Conservation (phyloP, 2,329 filamentous ascomycete genomes). For the Sarocladium oryzae region DNA sequence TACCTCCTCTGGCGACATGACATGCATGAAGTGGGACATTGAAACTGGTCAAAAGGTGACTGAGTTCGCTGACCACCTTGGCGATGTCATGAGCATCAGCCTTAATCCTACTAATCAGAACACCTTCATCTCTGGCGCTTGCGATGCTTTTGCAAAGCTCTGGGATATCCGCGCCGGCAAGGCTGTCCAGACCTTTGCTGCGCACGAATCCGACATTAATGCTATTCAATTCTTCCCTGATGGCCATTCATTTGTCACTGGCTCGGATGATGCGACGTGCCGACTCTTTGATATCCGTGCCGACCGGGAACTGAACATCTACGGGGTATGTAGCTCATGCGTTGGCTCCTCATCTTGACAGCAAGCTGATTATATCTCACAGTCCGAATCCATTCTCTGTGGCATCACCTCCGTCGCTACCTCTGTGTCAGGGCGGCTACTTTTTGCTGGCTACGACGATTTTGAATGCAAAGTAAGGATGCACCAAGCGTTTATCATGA, state of each 20-base stretch:
- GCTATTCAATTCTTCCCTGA: conserved; percentile 99
- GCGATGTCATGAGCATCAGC: conserved; percentile 99
- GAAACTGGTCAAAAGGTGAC: conserved; percentile 96
- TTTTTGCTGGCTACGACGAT: conserved; percentile 97
- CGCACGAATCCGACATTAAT: conserved; percentile 98
- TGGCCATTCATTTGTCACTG: conserved; percentile 95
- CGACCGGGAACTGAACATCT: conserved; percentile 69
- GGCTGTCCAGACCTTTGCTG: conserved; percentile 96
- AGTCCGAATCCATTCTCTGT: conserved; percentile 96
- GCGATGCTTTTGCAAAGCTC: conserved; percentile 95
- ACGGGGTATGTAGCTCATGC: conserved; percentile 47
- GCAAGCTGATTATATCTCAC: conserved; percentile 10
- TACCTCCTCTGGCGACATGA: conserved; percentile 98
- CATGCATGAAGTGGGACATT: conserved; percentile 99
- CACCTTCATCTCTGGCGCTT: conserved; percentile 98
- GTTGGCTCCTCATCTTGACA: not conserved
- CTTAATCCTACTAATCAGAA: conserved; percentile 99
- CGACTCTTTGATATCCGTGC: conserved; percentile 96
- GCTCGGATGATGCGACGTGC: conserved; percentile 95
- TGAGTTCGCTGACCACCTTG: conserved; percentile 96
- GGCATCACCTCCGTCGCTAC: conserved; percentile 98
- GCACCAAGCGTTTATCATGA: not conserved
- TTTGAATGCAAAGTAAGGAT: conserved; percentile 94
- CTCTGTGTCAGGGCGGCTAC: conserved; percentile 87
- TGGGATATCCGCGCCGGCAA: conserved; percentile 99